Evolutionary conservation across 108 stramenopile genomes (phyloP), one percentile per base, ranked within the genome.

Genomic region (Conticribra weissflogii): DNA sequence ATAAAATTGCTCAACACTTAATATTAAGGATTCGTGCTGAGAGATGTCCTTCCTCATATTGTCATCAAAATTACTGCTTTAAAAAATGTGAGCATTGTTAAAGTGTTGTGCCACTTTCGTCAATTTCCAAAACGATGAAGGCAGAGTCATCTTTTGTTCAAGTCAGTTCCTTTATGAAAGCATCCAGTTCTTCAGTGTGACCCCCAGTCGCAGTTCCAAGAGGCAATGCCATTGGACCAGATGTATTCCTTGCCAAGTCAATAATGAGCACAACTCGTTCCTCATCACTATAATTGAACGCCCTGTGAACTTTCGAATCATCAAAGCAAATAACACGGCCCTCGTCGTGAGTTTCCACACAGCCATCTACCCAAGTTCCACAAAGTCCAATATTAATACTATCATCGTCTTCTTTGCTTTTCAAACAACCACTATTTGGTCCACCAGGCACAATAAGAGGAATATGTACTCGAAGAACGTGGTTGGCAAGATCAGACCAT

Each of bases 311-410:
- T 83, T 97, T 96, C 64, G 90, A 94, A 77, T 98, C 98, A 71
- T 98, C 98, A 81, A 98, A 98, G 23, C 88, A 79, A 2, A 97
- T 52, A 0, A 95, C 67, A 28, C 83, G 78, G 19, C 96, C 95
- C 44, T 77, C 86, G n/a, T 61, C 68, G 64, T 98, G 97, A 14
- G 72, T 87, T 74, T 93, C 80, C 41, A 97, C 90, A 64, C 94
- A 94, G 21, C 95, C 97, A 67, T 98, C 96, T 3, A 98, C 98
- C 96, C 95, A 96, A 19, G 93, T 84, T 9, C 98, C 98, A 78
- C 97, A 98, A 31, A 82, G 59, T 22, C 79, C 80, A 28, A 33
- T 33, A 45, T 46, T 66, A 54, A 36, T 30, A 24, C 25, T 55
- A 14, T 24, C 65, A 41, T 41, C 12, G 36, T 9, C 36, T 41